Evolutionary conservation across 768 basidiomycete species (phyloP), one percentile per base, ranked within the genome.

Genomic region (Sporobolomyces pararoseus): DNA sequence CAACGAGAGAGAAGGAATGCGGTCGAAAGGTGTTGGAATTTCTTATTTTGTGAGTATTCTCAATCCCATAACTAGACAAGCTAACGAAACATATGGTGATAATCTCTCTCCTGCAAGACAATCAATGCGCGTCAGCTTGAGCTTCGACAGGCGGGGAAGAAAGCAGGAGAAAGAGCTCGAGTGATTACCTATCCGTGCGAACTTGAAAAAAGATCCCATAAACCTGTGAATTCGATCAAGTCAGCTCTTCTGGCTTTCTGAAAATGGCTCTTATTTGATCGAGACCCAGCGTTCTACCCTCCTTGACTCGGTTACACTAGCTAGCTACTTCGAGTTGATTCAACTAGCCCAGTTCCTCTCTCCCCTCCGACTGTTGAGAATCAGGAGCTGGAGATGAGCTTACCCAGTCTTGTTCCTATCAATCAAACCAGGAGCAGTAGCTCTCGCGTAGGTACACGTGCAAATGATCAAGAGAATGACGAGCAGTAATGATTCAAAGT

Each of bases 351-450:
- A 7, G 25, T 34, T 35, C 32, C 50, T 27, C 50, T 17, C 14
- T 23, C 6, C 53, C 17, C 12, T 32, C 31, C 29, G 7, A 42
- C 9, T 42, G 39, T 9, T 42, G 10, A 9, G 7, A 9, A 4
- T 34, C 53, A 7, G 19, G 63, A 7, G 13, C 2, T 42, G 21
- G 31, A 13, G 50, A 6, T 50, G 53, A 31, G 72, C 85, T 73
- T 75, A 95, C 95, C 96, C 95, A 80, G 91, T 84, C 81, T 93
- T 92, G 80, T 98, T 97, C 73, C 89, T 83, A 80, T 99, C 96
- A 17, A 98, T 84, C 7, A 98, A 82, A 31, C 90, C 84, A 16
- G 96, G 96, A 4, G 90, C 88, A 21, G 94, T 88, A 0, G 90
- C 87, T 52, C 96, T 87, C 19, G 94, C 85, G 80, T 98, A 99